These are phyloP conservation scores for Dichotomocladium elegans DNA, from an alignment of 371 early-diverging fungal species.

Conservation along the genomic window DNA sequence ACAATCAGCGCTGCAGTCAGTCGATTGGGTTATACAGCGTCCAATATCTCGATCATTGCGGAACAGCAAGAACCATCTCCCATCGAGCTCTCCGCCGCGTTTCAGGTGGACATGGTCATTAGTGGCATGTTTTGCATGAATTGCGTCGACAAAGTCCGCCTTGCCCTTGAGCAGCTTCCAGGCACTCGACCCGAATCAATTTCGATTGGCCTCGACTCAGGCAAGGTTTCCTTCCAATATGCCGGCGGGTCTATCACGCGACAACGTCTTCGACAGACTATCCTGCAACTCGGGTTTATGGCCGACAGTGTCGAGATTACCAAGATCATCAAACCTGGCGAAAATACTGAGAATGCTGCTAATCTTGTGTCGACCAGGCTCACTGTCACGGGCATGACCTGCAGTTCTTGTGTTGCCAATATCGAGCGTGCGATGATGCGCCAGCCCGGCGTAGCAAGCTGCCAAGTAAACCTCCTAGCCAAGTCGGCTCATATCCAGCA, in stretches of 20 bases:
- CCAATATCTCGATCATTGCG: conserved; percentile 26
- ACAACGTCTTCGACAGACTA: conserved; percentile 32
- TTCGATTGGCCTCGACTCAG: conserved; percentile 41
- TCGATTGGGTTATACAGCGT: conserved; percentile 60
- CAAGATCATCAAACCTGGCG: conserved; percentile 13
- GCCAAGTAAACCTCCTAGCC: conserved; percentile 65
- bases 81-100: conserved; percentile 2
- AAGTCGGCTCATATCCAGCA: conserved; percentile 59
- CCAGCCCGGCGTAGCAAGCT: conserved; percentile 53
- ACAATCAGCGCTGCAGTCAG: conserved; percentile 46
- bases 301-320: conserved; percentile 51
- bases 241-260: conserved; percentile 25
- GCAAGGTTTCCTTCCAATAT: conserved; percentile 41
- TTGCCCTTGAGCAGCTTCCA: conserved; percentile 28
- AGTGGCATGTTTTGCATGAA: conserved; percentile 70
- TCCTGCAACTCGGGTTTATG: conserved; percentile 47
- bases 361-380: conserved; percentile 36
- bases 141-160: conserved; percentile 59
- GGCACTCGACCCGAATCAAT: conserved; percentile 32
- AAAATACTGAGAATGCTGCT: conserved; percentile 7
- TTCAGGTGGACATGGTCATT: conserved; percentile 32
- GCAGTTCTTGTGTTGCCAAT: conserved; percentile 75
- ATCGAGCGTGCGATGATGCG: conserved; percentile 57
- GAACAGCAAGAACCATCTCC: conserved; percentile 1
- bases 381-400: conserved; percentile 78